These are phyloP conservation scores for Takashimella koratensis DNA, from an alignment of 1,284 basidiomycete species.

Conservation along the genomic window DNA sequence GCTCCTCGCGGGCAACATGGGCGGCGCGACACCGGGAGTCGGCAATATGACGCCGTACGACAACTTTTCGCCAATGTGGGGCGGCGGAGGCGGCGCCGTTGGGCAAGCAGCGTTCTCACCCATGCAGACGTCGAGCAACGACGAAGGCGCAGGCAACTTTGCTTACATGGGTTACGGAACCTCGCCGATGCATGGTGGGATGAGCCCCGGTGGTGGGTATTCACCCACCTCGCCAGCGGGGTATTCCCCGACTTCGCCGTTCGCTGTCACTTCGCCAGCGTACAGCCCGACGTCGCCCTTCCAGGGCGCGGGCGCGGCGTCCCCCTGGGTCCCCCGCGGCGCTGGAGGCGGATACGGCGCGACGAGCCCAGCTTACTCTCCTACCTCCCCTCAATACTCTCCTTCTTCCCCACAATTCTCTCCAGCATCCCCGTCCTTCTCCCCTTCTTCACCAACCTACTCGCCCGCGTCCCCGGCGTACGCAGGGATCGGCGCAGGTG, in stretches of 20 bases:
- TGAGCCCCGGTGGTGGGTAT: conserved; percentile 70
- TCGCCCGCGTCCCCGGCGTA: conserved; percentile 70
- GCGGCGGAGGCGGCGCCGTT: conserved; percentile 59
- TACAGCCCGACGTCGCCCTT: conserved; percentile 76
- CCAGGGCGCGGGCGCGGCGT: conserved; percentile 59
- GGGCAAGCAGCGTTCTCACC: conserved; percentile 92
- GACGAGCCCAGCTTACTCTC: conserved; percentile 67
- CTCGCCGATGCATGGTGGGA: conserved; percentile 66
- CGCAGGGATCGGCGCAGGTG: conserved; percentile 34
- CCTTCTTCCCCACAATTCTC: conserved; percentile 87
- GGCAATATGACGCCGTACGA: conserved; percentile 88
- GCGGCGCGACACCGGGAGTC: conserved; percentile 73
- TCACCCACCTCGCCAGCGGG: conserved; percentile 31
- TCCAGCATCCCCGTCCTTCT: conserved; percentile 79
- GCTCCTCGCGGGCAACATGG: conserved; percentile 72
- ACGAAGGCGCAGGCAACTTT: conserved; percentile 68
- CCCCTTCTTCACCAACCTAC: conserved; percentile 32
- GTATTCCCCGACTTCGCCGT: conserved; percentile 81
- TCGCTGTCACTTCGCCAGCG: conserved; percentile 50
- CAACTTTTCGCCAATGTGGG: conserved; percentile 64
- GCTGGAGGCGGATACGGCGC: conserved; percentile 58
- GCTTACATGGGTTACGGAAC: conserved; percentile 68
- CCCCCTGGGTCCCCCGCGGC: conserved; percentile 62
- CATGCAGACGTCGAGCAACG: conserved; percentile 79
- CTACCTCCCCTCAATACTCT: conserved; percentile 79